Conservation (phyloP, 257 asterid species). For the Solanum lycopersicoides region DNA sequence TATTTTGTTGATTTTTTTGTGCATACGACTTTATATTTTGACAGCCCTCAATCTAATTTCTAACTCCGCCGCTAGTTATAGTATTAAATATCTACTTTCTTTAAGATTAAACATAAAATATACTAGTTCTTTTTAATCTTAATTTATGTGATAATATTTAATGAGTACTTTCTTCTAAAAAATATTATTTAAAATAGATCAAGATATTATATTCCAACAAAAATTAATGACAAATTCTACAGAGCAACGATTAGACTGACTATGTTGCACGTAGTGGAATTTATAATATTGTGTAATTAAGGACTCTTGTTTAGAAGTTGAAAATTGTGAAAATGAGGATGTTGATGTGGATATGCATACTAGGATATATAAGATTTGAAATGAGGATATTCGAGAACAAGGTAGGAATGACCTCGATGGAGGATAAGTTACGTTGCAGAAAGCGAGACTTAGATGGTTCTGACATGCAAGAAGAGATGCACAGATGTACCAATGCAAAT, state of each 20-base stretch:
- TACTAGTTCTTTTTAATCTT: too few relatives aligned
- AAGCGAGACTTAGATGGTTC: background rate
- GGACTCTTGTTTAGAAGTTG: background rate
- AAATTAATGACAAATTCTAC: background rate
- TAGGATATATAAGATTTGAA: background rate
- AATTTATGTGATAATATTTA: background rate
- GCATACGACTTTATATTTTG: too few relatives aligned
- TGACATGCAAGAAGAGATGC: background rate
- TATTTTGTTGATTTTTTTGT: too few relatives aligned
- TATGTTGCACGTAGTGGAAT: background rate
- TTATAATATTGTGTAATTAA: background rate
- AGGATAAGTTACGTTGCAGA: background rate
- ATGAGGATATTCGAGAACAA: background rate
- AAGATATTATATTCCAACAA: background rate
- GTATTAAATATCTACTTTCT: too few relatives aligned
- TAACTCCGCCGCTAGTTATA: too few relatives aligned
- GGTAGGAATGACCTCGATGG: background rate
- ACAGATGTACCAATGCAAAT: background rate
- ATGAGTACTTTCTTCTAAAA: too few relatives aligned
- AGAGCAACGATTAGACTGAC: background rate
- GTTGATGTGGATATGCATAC: background rate
- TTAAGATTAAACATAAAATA: too few relatives aligned
- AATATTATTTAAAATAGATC: too few relatives aligned
- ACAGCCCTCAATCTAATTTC: too few relatives aligned
- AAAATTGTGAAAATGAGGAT: background rate